Base-by-base conservation (phyloP, 331 rosid species). In the Quercus lobata region DNA sequence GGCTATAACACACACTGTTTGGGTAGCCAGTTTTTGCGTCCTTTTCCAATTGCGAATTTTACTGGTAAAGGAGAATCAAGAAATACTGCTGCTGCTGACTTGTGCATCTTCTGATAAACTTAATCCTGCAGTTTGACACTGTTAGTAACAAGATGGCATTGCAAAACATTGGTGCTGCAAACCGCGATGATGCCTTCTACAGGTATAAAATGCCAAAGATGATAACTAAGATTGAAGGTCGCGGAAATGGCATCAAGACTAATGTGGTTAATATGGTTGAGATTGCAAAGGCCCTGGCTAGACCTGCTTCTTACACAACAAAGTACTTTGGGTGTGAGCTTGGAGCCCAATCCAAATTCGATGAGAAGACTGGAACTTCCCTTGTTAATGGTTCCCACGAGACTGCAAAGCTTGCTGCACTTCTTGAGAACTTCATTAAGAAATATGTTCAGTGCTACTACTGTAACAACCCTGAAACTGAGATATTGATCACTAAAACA, bases 131-230 rank as follows among this genome's bases (percentile, higher is more conserved):
- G 52, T 24, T 16, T 30, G 44, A 7, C 74, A 21, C 74, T 1
- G 29, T 21, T 57, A 34, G 57, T 49, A 61, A 34, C 71, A 81
- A 80, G 78, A 89, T 89, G 93, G 91, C 90, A 29, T 74, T 89
- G 58, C 93, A 89, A 75, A 89, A 89, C 32, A 89, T 89, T 68
- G 93, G 93, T 79, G 91, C 93, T 46, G 83, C 91, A 6, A 89
- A 89, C 83, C 89, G 91, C 5, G 91, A 89, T 44, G 91, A 89
- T 87, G 93, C 91, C 90, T 89, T 89, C 83, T 89, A 89, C 29
- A 78, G 93, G 88, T 89, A 87, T 70, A 87, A 89, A 84, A 89
- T 89, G 93, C 93, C 93, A 10, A 85, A 32, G 79, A 87, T 89
- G 93, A 73, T 89, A 4, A 89, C 93, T 1, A 89, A 87, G 81